Evolutionary conservation across 1,284 basidiomycete species (phyloP), one percentile per base, ranked within the genome.

Genomic region (Tilletia walkeri): DNA sequence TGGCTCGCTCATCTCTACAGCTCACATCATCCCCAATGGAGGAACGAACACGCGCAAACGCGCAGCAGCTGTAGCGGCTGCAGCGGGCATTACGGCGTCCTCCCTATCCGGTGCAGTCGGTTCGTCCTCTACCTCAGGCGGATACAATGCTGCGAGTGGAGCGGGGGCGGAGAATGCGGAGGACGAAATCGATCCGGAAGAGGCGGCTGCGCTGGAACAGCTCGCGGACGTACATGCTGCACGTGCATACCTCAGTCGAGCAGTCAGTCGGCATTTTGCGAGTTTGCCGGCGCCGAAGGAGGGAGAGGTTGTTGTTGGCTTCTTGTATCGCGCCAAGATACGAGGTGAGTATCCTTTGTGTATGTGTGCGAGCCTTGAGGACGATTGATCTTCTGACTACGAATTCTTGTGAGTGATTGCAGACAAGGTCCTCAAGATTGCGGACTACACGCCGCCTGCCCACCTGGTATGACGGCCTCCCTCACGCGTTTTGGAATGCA

Each of bases 301-400:
- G 49, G 79, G 79, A 10, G 79, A 80, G 67, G 75, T 80, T 1
- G 79, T 80, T 0, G 79, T 80, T 1, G 76, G 77, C 1, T 80
- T 80, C 69, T 66, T 80, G 67, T 80, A 80, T 70, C 74, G 78
- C 69, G 79, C 78, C 61, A 69, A 71, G 16, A 76, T 74, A 16
- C 75, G 75, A 65, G 78, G 79, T 67, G 74, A 80, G 72, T 71
- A 76, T 54, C 14, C 59, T 30, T 30, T 1, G 34, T 9, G 10
- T 2, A 10, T 5, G 24, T 12, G 49, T 12, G 24, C 16, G 4
- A 5, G 24, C 24, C 20, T 24, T 30, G 20, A 3, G 10, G 38
- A 1, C 24, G 20, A 39, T 47, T 14, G 36, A n/a, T 38, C 1
- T 3, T 18, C 12, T 63, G 24, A 36, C 56, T 61, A 34, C 7